Base-by-base conservation (phyloP, 805 yeast species). In the Wickerhamomyces mucosus region DNA sequence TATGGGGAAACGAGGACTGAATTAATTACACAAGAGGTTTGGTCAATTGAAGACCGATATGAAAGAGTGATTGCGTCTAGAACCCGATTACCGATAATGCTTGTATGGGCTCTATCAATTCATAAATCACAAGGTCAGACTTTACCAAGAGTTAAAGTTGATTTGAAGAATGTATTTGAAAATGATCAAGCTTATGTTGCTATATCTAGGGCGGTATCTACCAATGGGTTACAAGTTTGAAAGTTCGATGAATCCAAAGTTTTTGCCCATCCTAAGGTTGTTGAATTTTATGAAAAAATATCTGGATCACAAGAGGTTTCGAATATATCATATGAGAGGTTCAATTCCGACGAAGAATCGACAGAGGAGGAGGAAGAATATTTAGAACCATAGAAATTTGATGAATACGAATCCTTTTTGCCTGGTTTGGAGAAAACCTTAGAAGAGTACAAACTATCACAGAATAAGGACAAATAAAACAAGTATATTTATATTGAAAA, bases 91-190 rank as follows among this genome's bases (percentile, higher is more conserved):
- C 98, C 98, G 0, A 58, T 92, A 32, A 76, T 89, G 45, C 60
- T 88, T n/a, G 95, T 98, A 0, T 92, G 97, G 96, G 86, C 98
- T 0, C 56, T 92, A 27, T 86, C 96, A 0, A 88, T 92, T 27
- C 98, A 92, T 52, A 89, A 92, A 58, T 77, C 96, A 0, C 98
- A 89, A 54, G 98, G 98, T 1, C 88, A 89, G 55, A 82, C 97
- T 0, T 55, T 86, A 27, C 75, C 78, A 5, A 65, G 71, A 34
- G 86, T 83, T 4, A 68, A 69, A 39, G 95, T 89, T 6, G 94
- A 92, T 51, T 64, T 89, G 38, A 63, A 67, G 23, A 65, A 66
- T 34, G 75, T 81, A 2, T 89, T 89, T 55, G 97, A 88, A 50
- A 76, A 73, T 32, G 98, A 97, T 0, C 98, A 92, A 53, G 94